Conservation (phyloP, 345 rosid genomes). For the Eucalyptus globulus region DNA sequence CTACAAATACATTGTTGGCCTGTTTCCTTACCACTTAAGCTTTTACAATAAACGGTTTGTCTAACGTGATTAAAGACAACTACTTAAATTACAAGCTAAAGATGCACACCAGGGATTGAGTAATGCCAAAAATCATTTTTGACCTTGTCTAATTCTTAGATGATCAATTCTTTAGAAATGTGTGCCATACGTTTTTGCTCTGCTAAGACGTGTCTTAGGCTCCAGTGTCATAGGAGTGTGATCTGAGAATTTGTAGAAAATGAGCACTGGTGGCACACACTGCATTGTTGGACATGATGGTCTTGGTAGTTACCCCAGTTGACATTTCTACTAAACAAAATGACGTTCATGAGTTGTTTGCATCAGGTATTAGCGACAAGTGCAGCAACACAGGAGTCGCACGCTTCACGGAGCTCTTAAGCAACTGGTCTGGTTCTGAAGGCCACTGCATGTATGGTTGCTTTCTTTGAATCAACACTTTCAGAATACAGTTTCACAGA, state of each 20-base stretch:
- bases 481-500: neutral
- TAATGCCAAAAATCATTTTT: neutral
- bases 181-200: neutral
- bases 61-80: neutral
- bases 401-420: conserved; percentile 50
- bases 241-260: neutral
- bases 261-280: neutral
- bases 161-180: neutral
- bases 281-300: neutral
- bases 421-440: conserved; percentile 64
- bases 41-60: neutral
- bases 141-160: neutral
- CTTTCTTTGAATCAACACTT: neutral
- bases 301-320: neutral
- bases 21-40: neutral
- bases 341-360: neutral
- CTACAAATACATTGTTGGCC: neutral
- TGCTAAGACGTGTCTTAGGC: neutral
- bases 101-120: neutral
- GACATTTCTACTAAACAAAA: neutral
- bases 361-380: conserved; percentile 66
- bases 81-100: neutral
- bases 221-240: neutral
- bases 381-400: conserved; percentile 48
- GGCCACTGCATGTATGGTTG: conserved; percentile 80